Conservation (phyloP, 129 eudicot species). For the Lactuca saligna region DNA sequence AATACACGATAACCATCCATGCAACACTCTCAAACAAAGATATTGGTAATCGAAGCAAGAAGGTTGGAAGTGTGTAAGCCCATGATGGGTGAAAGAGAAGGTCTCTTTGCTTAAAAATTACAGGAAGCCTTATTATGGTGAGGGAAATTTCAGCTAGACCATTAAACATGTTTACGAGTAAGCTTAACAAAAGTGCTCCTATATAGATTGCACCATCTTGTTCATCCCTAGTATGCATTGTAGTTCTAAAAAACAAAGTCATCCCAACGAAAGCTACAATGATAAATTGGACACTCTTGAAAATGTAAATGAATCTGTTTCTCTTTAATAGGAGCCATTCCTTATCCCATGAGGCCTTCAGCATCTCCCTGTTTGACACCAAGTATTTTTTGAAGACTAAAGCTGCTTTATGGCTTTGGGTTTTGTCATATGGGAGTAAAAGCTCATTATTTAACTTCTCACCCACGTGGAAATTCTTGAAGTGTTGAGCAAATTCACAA, state of each 20-base stretch:
- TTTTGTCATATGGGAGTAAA: slow-evolving; percentile 58
- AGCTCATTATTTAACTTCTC: slow-evolving; percentile 50
- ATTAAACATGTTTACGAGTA: slow-evolving; percentile 65
- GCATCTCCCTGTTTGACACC: slow-evolving; percentile 52
- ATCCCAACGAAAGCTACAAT: slow-evolving; percentile 47
- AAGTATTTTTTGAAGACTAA: slow-evolving; percentile 51
- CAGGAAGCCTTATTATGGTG: slow-evolving; percentile 71
- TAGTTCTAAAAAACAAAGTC: slow-evolving; percentile 55
- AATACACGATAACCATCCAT: slow-evolving; percentile 60
- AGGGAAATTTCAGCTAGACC: slow-evolving; percentile 73
- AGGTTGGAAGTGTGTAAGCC: slow-evolving; percentile 68
- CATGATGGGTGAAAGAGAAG: slow-evolving; percentile 79
- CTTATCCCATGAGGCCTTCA: slow-evolving; percentile 65
- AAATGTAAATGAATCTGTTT: slow-evolving; percentile 64
- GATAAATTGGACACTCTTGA: slow-evolving; percentile 58
- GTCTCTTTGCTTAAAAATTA: slow-evolving; percentile 79
- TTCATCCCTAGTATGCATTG: slow-evolving; percentile 49
- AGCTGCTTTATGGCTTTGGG: slow-evolving; percentile 57
- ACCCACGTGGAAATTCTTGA: slow-evolving; percentile 65
- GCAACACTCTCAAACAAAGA: slow-evolving; percentile 54
- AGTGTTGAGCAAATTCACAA: slow-evolving; percentile 42
- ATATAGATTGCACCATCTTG: slow-evolving; percentile 54
- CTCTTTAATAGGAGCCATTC: slow-evolving; percentile 80
- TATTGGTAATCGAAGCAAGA: slow-evolving; percentile 60
- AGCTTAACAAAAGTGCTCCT: slow-evolving; percentile 54